Conservation (phyloP, 202 grass and related monocot genomes). For the Carex sylvatica region DNA sequence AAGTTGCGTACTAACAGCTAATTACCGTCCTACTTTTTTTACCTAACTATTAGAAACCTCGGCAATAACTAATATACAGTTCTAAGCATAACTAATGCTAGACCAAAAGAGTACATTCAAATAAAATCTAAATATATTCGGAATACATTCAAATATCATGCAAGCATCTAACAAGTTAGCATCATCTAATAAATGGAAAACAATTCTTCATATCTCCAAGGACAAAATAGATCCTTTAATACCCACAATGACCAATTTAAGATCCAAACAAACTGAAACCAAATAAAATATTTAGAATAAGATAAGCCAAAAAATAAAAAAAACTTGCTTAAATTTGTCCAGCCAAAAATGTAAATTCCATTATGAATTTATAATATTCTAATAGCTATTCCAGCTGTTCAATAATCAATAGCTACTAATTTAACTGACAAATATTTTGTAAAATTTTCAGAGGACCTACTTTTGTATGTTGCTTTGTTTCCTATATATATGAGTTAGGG, state of each 20-base stretch:
- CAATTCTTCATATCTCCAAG: neutral
- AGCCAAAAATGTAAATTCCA: neutral
- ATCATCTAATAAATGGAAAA: neutral
- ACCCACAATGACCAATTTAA: neutral
- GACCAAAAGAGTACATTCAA: neutral
- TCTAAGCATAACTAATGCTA: neutral
- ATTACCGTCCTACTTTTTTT: neutral
- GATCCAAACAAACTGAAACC: neutral
- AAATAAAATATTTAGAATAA: neutral
- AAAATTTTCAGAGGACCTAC: neutral
- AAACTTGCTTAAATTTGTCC: neutral
- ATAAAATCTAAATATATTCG: neutral
- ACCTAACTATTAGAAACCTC: neutral
- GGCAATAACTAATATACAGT: neutral
- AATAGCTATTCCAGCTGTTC: neutral
- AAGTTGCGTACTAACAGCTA: neutral
- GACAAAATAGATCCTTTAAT: neutral
- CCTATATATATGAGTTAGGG: neutral
- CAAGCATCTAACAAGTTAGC: neutral
- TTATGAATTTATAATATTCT: neutral
- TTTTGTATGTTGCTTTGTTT: neutral
- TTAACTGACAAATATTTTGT: neutral
- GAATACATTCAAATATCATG: neutral
- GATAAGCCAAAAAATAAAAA: neutral
- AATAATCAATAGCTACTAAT: conserved; percentile 2